Evolutionary conservation across 352 stramenopile species (phyloP), one percentile per base, ranked within the genome.

Genomic region (Blastocystis sp.): DNA sequence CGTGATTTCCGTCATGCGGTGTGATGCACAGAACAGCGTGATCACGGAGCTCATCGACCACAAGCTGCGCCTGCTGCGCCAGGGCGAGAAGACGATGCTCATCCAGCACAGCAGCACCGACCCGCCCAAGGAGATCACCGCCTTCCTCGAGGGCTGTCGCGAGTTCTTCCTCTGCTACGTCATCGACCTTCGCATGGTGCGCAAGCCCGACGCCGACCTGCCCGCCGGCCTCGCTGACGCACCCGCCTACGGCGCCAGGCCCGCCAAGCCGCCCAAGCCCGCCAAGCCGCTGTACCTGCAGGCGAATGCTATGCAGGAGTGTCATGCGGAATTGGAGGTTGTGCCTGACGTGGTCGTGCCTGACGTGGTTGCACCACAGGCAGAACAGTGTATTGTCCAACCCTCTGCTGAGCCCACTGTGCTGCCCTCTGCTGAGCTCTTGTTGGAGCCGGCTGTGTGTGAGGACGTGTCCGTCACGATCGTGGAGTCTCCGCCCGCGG

Each of bases 51-150:
- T 84, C 0, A 84, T 84, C 42, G 74, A 84, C 45, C 74, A 84
- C 52, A 84, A 84, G 21, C 28, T 84, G 11, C 65, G 69, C 40
- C 74, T 84, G 10, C 68, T 84, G 74, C 24, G 74, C 11, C 74
- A 84, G 54, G 74, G 74, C n/a, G 74, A 84, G 24, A 84, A 84
- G 52, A 84, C 74, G 24, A 84, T 84, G 74, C 68, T 84, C n/a
- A 84, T 84, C 45, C 38, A 69, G 45, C 74, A 68, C 57, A 84
- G 74, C 24, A 68, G 52, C 34, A 40, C 71, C 14, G 52, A 66
- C 1, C 28, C 74, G 40, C 74, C 74, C 17, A 84, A 84, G 54
- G 57, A 84, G 24, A 7, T 84, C 14, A 21, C 24, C 9, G 65
- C 74, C 1, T 84, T 84, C 45, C 19, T 84, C 7, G 74, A 84